Evolutionary conservation across 345 rosid genomes (phyloP).

Genomic region (Rhodamnia rubescens): DNA sequence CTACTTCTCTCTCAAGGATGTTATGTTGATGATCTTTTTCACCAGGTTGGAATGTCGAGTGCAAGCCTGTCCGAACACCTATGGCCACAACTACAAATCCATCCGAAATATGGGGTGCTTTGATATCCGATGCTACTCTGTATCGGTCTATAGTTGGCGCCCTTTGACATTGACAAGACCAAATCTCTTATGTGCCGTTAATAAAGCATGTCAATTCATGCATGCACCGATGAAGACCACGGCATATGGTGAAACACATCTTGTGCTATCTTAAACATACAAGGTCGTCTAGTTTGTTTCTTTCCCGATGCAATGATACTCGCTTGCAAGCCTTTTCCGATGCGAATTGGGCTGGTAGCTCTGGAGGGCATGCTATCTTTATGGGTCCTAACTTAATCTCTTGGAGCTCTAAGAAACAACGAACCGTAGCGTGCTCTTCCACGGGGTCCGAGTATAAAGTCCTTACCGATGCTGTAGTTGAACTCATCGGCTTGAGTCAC

Average conservation of each 20-base stretch:
- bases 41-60: not conserved
- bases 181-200: not conserved
- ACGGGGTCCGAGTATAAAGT: too few species aligned
- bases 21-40: too few species aligned
- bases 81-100: not conserved
- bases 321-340: not conserved
- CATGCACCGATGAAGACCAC: not conserved
- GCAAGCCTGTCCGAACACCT: not conserved
- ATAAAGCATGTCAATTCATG: not conserved
- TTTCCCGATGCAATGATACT: not conserved
- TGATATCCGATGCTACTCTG: not conserved
- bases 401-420: not conserved
- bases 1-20: too few species aligned
- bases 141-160: not conserved
- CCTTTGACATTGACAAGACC: not conserved
- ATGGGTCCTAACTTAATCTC: not conserved
- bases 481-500: not conserved
- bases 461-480: not conserved
- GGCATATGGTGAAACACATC: not conserved
- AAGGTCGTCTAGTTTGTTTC: not conserved
- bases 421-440: too few species aligned
- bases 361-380: not conserved
- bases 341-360: not conserved
- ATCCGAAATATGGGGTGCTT: not conserved
- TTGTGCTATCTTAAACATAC: not conserved